Conservation (phyloP, 1,284 basidiomycete genomes). For the Ganoderma lucidum region DNA sequence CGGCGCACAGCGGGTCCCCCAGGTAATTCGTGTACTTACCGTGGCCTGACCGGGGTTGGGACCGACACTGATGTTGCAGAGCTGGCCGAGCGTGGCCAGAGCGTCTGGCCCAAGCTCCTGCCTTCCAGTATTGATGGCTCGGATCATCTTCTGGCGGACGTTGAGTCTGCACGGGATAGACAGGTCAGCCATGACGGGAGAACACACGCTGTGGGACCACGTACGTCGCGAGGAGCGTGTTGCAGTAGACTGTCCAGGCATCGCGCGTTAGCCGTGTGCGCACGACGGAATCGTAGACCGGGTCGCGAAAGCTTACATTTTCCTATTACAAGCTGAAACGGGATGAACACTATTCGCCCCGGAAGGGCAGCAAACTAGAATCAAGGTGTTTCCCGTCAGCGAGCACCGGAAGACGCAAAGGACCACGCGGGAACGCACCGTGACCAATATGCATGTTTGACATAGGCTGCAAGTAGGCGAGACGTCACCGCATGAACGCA, state of each 20-base stretch:
- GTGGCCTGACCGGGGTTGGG: background rate
- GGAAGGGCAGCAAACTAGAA: background rate
- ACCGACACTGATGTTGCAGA: background rate
- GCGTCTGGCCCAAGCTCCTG: background rate
- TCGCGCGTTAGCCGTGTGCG: background rate
- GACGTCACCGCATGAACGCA: background rate
- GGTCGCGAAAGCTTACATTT: background rate
- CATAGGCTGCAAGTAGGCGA: background rate
- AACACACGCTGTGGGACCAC: background rate
- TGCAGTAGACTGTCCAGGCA: background rate
- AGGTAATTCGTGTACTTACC: background rate
- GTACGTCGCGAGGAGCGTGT: conserved; percentile 1
- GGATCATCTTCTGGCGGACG: background rate
- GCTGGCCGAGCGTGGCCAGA: background rate
- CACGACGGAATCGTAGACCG: background rate
- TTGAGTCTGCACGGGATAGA: background rate
- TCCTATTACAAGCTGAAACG: background rate
- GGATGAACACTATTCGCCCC: background rate
- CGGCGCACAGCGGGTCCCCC: too few species aligned
- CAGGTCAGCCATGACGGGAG: background rate
- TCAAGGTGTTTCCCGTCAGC: background rate
- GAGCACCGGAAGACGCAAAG: background rate
- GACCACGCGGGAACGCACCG: background rate
- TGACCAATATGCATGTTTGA: conserved; percentile 1
- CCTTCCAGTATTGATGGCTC: background rate